Conservation (phyloP, 345 rosid species). For the Arabis hirsuta region DNA sequence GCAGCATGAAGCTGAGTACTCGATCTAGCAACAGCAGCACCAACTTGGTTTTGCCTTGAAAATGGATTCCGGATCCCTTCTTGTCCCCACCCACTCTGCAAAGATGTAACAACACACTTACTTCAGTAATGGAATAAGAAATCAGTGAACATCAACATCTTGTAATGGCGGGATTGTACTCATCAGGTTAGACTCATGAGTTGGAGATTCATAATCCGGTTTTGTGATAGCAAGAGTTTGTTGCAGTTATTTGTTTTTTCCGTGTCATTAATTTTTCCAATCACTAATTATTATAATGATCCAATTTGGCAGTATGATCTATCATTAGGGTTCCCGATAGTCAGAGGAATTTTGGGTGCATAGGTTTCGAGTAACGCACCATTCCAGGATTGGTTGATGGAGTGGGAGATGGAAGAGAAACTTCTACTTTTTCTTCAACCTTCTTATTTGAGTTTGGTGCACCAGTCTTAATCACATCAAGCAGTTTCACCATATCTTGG, state of each 20-base stretch:
- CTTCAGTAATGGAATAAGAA: not conserved
- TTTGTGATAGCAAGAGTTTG: conserved; percentile 1
- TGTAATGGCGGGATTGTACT: not conserved
- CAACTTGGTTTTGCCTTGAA: conserved; percentile 52
- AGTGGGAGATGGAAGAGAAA: conserved; percentile 95
- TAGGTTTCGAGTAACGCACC: conserved; percentile 77
- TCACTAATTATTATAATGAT: conserved; percentile 4
- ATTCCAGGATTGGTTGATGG: conserved; percentile 86
- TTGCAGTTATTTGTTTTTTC: not conserved
- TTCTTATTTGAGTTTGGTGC: conserved; percentile 37
- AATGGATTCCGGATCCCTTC: conserved; percentile 66
- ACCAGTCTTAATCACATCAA: conserved; percentile 41
- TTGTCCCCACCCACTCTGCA: conserved; percentile 79
- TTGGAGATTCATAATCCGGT: not conserved
- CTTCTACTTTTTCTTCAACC: conserved; percentile 74
- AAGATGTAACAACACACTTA: conserved; percentile 14
- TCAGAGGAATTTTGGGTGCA: conserved; percentile 31
- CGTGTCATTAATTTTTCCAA: not conserved
- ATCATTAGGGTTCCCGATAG: not conserved
- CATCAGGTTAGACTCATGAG: conserved; percentile 6
- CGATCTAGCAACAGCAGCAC: conserved; percentile 39
- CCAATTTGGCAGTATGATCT: conserved; percentile 11
- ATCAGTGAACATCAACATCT: not conserved
- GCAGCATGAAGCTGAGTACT: conserved; percentile 41
- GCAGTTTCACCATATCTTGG: conserved; percentile 80